Evolutionary conservation across 108 stramenopile species (phyloP).

Genomic region (Mayamaea pseudoterrestris): DNA sequence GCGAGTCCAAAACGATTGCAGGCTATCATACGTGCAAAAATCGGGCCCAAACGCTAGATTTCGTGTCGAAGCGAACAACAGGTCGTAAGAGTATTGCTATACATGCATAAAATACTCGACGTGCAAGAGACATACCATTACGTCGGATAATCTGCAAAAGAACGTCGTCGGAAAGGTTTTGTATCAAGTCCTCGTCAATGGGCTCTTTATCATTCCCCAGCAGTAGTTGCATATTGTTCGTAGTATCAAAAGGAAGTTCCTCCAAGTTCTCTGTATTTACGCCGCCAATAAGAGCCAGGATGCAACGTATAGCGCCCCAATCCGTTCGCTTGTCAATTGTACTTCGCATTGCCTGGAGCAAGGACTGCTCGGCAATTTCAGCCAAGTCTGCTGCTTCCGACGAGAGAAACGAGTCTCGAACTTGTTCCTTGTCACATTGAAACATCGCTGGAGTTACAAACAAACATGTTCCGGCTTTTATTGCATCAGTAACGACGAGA

Average conservation of each 20-base stretch:
- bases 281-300: not conserved
- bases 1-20: too few relatives aligned
- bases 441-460: slow-evolving; percentile 49
- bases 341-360: slow-evolving; percentile 38
- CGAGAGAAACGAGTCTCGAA: not conserved
- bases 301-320: not conserved
- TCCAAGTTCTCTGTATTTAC: not conserved
- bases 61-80: slow-evolving; percentile 36
- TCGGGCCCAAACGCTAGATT: slow-evolving; percentile 76
- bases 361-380: slow-evolving; percentile 29
- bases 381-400: slow-evolving; percentile 21
- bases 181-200: slow-evolving; percentile 2
- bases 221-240: not conserved
- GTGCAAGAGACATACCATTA: not conserved
- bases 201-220: not conserved
- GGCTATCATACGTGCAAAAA: slow-evolving; percentile 2
- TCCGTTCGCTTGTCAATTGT: not conserved
- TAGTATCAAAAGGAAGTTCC: too few relatives aligned
- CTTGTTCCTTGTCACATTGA: slow-evolving; percentile 9
- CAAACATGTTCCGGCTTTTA: slow-evolving; percentile 49
- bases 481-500: slow-evolving; percentile 40
- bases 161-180: slow-evolving; percentile 20
- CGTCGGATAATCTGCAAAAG: not conserved
- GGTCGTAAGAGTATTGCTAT: too few relatives aligned
- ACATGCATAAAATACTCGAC: too few relatives aligned